Conservation (phyloP, 2,329 filamentous ascomycete species). For the Aspergillus puulaauensis region DNA sequence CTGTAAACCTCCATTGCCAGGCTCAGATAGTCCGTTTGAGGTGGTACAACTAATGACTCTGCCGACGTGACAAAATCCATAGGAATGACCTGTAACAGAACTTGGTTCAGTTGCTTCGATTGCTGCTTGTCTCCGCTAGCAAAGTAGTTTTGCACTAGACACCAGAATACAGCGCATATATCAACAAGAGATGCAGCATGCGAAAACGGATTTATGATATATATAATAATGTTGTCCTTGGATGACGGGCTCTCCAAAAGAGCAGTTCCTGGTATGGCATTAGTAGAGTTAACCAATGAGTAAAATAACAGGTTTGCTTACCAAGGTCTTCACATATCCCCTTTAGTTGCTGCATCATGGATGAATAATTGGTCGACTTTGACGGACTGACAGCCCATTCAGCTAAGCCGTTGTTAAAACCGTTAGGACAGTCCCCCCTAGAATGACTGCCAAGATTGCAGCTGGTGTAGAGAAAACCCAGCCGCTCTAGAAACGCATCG, state of each 20-base stretch:
- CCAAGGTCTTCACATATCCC: slow-evolving; percentile 38
- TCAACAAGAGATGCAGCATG: slow-evolving; percentile 47
- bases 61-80: slow-evolving; percentile 53
- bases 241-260: slow-evolving; percentile 33
- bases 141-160: slow-evolving; percentile 55
- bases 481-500: slow-evolving; percentile 52
- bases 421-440: slow-evolving; percentile 42
- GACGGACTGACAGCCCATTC: slow-evolving; percentile 34
- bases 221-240: slow-evolving; percentile 53
- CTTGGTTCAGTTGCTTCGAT: slow-evolving; percentile 41
- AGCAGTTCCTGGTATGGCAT: slow-evolving; percentile 30
- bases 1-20: slow-evolving; percentile 60
- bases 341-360: slow-evolving; percentile 36
- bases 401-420: slow-evolving; percentile 38
- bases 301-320: slow-evolving; percentile 26
- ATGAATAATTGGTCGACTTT: slow-evolving; percentile 28
- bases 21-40: slow-evolving; percentile 48
- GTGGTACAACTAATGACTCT: slow-evolving; percentile 53
- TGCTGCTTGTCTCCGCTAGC: slow-evolving; percentile 36
- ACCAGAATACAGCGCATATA: slow-evolving; percentile 58
- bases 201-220: slow-evolving; percentile 58
- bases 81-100: slow-evolving; percentile 60
- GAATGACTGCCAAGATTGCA: slow-evolving; percentile 57
- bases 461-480: slow-evolving; percentile 56
- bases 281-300: slow-evolving; percentile 9